Conservation (phyloP, 1,284 basidiomycete genomes). For the Melampsora larici-populina region DNA sequence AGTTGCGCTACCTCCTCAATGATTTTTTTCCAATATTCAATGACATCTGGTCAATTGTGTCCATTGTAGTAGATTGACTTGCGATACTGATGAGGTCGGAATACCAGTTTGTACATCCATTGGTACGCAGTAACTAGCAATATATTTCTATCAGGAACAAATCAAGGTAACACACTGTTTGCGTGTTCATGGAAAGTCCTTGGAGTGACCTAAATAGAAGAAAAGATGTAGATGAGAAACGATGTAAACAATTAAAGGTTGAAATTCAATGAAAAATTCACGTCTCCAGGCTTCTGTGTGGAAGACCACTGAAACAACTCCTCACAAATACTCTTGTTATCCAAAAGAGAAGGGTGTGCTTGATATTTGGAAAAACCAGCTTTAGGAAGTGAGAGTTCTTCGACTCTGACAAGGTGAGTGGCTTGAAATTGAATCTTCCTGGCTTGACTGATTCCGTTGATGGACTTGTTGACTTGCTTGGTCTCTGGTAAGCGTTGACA, state of each 20-base stretch:
- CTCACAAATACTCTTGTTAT: not conserved
- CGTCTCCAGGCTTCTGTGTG: slow-evolving; percentile 15
- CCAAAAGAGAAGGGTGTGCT: slow-evolving; percentile 13
- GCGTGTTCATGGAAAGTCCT: slow-evolving; percentile 1
- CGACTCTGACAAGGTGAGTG: not conserved
- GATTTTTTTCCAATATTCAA: not conserved
- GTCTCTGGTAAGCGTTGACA: not conserved
- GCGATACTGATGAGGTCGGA: not conserved
- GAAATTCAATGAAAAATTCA: not conserved
- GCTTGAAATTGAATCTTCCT: slow-evolving; percentile 14
- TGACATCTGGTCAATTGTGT: slow-evolving; percentile 17
- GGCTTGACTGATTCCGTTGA: slow-evolving; percentile 7
- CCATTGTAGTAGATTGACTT: slow-evolving; percentile 28
- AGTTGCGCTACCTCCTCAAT: slow-evolving; percentile 1
- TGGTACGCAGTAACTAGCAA: not conserved
- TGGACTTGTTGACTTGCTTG: not conserved
- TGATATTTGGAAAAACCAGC: not conserved
- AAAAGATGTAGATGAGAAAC: not conserved
- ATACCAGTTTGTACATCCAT: slow-evolving; percentile 19
- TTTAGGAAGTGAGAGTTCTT: not conserved
- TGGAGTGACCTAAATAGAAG: slow-evolving; percentile 12
- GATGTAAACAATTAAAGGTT: not conserved
- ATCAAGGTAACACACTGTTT: not conserved
- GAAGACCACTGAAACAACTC: slow-evolving; percentile 10
- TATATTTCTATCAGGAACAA: not conserved